These are phyloP conservation scores for Closterium sp. DNA, from an alignment of 139 green algal species.

Conservation along the genomic window DNA sequence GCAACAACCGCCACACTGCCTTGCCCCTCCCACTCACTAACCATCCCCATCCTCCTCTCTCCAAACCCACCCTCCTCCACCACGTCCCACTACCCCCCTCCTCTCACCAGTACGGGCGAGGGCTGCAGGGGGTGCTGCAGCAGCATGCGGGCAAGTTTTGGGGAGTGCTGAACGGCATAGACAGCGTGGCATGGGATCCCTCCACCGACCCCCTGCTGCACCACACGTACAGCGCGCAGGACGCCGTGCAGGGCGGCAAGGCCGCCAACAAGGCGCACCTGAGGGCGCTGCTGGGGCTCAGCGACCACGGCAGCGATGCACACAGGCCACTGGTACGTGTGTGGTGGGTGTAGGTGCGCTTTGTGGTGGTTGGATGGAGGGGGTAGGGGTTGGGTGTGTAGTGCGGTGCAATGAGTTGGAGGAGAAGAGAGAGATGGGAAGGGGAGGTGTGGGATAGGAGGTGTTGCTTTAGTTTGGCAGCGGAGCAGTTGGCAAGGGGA, in stretches of 20 bases:
- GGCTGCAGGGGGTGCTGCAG: constrained; percentile 37
- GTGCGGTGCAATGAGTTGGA: background rate
- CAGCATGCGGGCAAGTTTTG: constrained; percentile 51
- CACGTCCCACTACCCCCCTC: background rate
- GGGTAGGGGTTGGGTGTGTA: no score
- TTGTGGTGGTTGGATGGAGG: background rate
- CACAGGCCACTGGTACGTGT: background rate
- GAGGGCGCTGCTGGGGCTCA: constrained; percentile 27
- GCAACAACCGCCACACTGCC: background rate
- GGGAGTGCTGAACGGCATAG: constrained; percentile 61
- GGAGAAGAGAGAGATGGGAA: no score
- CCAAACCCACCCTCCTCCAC: background rate
- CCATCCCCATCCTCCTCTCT: background rate
- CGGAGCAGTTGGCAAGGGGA: background rate
- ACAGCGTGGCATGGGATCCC: constrained; percentile 55
- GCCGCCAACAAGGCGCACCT: constrained; percentile 62
- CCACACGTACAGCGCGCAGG: constrained; percentile 49
- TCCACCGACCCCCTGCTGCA: constrained; percentile 51
- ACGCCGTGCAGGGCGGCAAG: constrained; percentile 57
- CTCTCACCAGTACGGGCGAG: constrained; percentile 43
- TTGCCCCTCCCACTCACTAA: background rate
- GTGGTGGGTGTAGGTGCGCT: background rate
- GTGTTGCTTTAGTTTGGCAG: background rate
- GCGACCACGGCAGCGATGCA: background rate
- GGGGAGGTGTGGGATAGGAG: background rate